Percentiles rank a stretch among this genome's conserved stretches.
These are phyloP conservation scores for Nemania sp. DNA, from an alignment of 2,329 filamentous ascomycete species.

Conservation along the genomic window DNA sequence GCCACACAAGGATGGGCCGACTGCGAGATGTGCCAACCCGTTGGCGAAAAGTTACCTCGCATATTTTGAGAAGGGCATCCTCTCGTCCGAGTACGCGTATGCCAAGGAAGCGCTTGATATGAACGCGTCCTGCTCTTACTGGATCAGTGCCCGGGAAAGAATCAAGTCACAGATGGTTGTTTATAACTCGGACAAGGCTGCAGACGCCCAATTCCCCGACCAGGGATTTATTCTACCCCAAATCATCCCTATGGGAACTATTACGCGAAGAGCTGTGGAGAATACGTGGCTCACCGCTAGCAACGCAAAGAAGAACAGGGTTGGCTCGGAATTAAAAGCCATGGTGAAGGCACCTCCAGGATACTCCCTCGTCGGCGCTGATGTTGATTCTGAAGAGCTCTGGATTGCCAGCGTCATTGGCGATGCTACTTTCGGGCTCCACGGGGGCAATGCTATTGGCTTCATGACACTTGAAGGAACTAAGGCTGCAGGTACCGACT, in stretches of 20 bases:
- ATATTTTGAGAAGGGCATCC: conserved; percentile 87
- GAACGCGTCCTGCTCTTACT: conserved; percentile 98
- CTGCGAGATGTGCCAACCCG: conserved; percentile 81
- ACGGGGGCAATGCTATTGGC: conserved; percentile 94
- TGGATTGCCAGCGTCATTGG: conserved; percentile 98
- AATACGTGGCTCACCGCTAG: conserved; percentile 98
- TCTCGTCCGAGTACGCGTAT: conserved; percentile 86
- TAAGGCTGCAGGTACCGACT: conserved; percentile 89
- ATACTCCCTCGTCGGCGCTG: conserved; percentile 92
- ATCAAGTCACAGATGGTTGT: conserved; percentile 97
- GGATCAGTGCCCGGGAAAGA: conserved; percentile 92
- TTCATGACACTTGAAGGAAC: conserved; percentile 99
- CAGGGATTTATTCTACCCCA: conserved; percentile 91
- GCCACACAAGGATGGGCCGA: conserved; percentile 92
- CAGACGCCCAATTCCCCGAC: conserved; percentile 28
- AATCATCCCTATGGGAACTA: conserved; percentile 96
- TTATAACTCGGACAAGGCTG: conserved; percentile 68
- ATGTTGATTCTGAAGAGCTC: conserved; percentile 95
- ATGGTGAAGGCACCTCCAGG: conserved; percentile 93
- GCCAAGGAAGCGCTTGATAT: conserved; percentile 96
- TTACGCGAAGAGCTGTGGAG: conserved; percentile 91
- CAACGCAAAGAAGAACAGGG: conserved; percentile 94
- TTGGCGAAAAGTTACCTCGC: conserved; percentile 88
- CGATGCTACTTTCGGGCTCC: conserved; percentile 91
- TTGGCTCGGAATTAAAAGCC: conserved; percentile 94